Base-by-base conservation (phyloP, 2,329 filamentous ascomycete species). In the Arthrobotrys pseudoclavata region DNA sequence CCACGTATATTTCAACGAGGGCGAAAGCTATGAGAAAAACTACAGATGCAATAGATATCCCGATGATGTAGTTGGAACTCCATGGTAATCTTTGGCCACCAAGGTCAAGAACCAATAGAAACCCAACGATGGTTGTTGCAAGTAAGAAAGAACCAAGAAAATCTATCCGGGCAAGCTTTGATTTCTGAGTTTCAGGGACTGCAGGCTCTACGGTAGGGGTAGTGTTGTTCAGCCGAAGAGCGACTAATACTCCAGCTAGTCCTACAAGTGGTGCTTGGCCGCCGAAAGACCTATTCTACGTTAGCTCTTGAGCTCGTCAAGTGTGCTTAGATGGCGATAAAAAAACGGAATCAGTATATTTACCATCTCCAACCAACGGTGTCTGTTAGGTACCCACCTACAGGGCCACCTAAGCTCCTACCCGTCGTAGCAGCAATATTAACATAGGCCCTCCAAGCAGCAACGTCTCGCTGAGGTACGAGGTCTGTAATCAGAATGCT, bases 351-450 rank as follows among this genome's bases (percentile, higher is more conserved):
- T 20, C 20, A n/a, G 42, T 45, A 20, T 15, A 81, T 83, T 79
- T 79, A 88, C 89, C 89, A 90, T 82, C 90, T 84, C 90, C 90
- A 92, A 15, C 90, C 90, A 12, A 91, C 85, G 0, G 86, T 86
- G 79, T 91, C 88, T 0, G 89, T 87, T 1, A 91, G 82, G 80
- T 85, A 87, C 1, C 90, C 90, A 0, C 90, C 90, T 0, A 90
- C 70, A 2, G 87, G 87, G 0, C 87, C 87, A 1, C 87, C 87
- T 0, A 88, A 80, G 52, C 86, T 87, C 40, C 87, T 84, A 1
- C 87, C 87, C 1, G 85, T 84, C 0, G 87, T 88, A 10, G 86
- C 85, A 10, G 86, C 85, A 0, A 88, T 84, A 50, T 88, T 88
- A 69, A 87, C 83, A 74, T 87, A 88, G 10, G 86, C 85, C 61